phyloP scores from a whole-genome alignment of 139 green algal species.

The Haematococcus lacustris region DNA sequence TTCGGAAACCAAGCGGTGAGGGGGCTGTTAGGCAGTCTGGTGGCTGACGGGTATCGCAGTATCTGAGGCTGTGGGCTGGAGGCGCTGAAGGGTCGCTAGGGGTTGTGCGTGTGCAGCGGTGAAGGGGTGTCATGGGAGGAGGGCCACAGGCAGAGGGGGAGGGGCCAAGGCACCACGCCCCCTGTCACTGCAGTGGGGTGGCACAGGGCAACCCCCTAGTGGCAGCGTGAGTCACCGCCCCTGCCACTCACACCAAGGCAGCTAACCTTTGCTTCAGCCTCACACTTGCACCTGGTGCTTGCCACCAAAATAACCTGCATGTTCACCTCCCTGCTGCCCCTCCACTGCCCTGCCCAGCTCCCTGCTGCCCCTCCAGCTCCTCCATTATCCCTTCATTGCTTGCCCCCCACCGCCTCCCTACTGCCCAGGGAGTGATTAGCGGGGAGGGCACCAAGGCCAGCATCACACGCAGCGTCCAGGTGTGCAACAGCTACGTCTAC shows the following conservation, averaged over 20 bases:
- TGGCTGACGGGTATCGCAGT: background rate
- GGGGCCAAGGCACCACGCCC: too few relatives aligned
- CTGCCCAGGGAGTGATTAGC: background rate
- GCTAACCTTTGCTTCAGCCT: too few relatives aligned
- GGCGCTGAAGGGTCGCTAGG: too few relatives aligned
- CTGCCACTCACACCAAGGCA: too few relatives aligned
- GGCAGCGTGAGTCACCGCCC: background rate
- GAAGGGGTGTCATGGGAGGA: too few relatives aligned
- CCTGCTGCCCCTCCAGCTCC: background rate
- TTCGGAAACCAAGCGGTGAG: background rate
- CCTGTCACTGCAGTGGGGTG: too few relatives aligned
- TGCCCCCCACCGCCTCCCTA: background rate
- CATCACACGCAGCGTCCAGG: background rate
- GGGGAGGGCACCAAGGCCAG: constrained; percentile 8
- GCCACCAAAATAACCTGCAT: background rate
- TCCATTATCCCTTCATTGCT: background rate
- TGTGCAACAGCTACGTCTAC: constrained; percentile 16
- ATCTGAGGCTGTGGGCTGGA: background rate
- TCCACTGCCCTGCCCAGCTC: too few relatives aligned
- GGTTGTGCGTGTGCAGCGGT: too few relatives aligned
- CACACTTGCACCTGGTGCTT: background rate
- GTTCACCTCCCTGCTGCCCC: background rate
- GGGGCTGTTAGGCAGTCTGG: background rate
- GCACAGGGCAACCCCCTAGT: background rate
- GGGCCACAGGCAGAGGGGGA: too few relatives aligned